Evolutionary conservation across 192 early-diverging fungal genomes (phyloP).

Genomic region (Gonapodya prolifera): DNA sequence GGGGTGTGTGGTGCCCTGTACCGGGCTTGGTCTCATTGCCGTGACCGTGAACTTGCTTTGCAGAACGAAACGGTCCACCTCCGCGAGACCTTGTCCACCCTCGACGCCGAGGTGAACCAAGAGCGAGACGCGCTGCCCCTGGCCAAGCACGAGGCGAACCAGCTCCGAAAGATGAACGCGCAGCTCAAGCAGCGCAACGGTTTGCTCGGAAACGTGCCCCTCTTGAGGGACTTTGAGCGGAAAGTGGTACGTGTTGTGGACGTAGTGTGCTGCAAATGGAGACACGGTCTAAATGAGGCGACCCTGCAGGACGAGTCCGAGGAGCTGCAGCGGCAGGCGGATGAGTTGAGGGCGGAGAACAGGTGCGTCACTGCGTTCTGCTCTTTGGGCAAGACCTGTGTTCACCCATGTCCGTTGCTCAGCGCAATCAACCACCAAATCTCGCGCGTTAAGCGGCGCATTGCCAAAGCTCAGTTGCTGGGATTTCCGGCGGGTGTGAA

Average conservation of each 20-base stretch:
- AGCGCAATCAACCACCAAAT: background rate
- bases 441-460: background rate
- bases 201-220: slow-evolving; percentile 29
- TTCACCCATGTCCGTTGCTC: background rate
- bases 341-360: slow-evolving; percentile 3
- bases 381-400: background rate
- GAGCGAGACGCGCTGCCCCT: slow-evolving; percentile 31
- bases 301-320: slow-evolving; percentile 7
- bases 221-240: slow-evolving; percentile 39
- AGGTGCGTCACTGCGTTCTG: background rate
- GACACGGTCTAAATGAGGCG: background rate
- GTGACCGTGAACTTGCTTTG: background rate
- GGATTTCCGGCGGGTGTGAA: background rate
- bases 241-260: slow-evolving; percentile 26
- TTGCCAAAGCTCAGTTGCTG: background rate
- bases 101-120: slow-evolving; percentile 31
- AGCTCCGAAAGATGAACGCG: slow-evolving; percentile 21
- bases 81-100: slow-evolving; percentile 13
- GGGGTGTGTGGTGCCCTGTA: background rate
- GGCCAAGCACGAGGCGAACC: slow-evolving; percentile 27
- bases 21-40: background rate
- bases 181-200: slow-evolving; percentile 34
- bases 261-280: background rate
- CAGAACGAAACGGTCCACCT: slow-evolving; percentile 23
- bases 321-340: slow-evolving; percentile 1